Base-by-base conservation (phyloP, 2,329 filamentous ascomycete genomes). In the Fusarium miscanthi region DNA sequence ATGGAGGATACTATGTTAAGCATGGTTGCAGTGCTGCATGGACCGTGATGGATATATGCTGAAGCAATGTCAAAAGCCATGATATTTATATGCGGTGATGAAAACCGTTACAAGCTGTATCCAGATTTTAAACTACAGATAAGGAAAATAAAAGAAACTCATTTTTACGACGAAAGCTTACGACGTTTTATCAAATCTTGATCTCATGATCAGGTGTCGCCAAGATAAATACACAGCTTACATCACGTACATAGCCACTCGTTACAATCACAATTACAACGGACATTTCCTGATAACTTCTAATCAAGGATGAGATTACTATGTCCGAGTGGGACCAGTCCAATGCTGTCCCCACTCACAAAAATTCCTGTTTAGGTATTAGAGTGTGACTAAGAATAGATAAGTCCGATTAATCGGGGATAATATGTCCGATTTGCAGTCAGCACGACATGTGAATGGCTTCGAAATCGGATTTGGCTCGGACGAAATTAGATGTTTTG, bases 251-350 rank as follows among this genome's bases (percentile, higher is more conserved):
- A 57, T 27, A 35, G 35, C 35, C 35, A 42, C 25, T 54, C 10
- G 0, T 19, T 1, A 54, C 51, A 42, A 30, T 54, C 51, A 53
- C 25, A 53, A 42, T 42, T 54, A 42, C 51, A 42, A 41, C 35
- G 37, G 37, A 54, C 3, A 23, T 53, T 40, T 42, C 51, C 37
- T 19, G 16, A 56, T 43, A 23, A 14, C 31, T 11, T 43, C 37
- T 31, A 19, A 31, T 43, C 4, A n/a, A 21, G 30, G 16, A 10
- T 30, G 42, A 27, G 10, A 27, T 38, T 12, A 8, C 6, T 14
- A 66, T 48, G 7, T 42, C 63, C 63, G 63, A 48, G 46, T 61
- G 40, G 62, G 21, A 30, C 19, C 27, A 9, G 23, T 53, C 63
- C 63, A 63, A 58, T 27, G 43, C n/a, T 27, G 25, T 33, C 35